Conservation (phyloP, 1,284 basidiomycete species). For the Sphaerobolus stellatus region DNA sequence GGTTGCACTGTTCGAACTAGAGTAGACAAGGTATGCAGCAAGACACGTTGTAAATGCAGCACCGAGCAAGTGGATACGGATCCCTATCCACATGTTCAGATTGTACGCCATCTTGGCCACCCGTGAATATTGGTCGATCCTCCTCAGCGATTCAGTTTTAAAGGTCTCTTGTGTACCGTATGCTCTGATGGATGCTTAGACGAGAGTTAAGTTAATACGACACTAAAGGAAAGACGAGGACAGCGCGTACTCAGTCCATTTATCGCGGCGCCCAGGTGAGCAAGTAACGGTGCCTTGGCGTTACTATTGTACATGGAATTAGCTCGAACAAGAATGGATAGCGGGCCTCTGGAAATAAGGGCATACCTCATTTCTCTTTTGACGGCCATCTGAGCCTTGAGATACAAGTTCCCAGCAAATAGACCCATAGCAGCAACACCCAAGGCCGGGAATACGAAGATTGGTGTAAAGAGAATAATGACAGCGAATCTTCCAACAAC, state of each 20-base stretch:
- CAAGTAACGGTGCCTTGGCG: slow-evolving; percentile 38
- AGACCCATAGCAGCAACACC: slow-evolving; percentile 35
- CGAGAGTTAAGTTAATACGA: slow-evolving; percentile 13
- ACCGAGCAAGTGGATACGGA: slow-evolving; percentile 18
- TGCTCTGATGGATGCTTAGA: slow-evolving; percentile 33
- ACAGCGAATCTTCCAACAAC: slow-evolving; percentile 25
- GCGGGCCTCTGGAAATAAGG: too few species aligned
- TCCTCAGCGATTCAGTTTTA: slow-evolving; percentile 17
- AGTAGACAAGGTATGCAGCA: slow-evolving; percentile 19
- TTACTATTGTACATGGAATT: too few species aligned
- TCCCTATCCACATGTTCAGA: slow-evolving; percentile 18
- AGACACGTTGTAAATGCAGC: slow-evolving; percentile 17
- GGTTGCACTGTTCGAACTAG: slow-evolving; percentile 9
- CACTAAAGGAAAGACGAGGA: slow-evolving; percentile 35
- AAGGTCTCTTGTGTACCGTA: slow-evolving; percentile 21
- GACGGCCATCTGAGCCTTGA: slow-evolving; percentile 42
- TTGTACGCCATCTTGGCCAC: slow-evolving; percentile 18
- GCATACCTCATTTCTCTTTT: slow-evolving; percentile 42
- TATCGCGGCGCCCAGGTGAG: slow-evolving; percentile 37
- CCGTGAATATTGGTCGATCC: slow-evolving; percentile 21
- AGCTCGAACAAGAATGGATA: too few species aligned
- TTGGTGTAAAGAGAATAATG: slow-evolving; percentile 33
- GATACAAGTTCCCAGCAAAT: slow-evolving; percentile 42
- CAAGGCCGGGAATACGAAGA: slow-evolving; percentile 21
- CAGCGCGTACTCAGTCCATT: slow-evolving; percentile 28